These are phyloP conservation scores for Rosa lucieae DNA, from an alignment of 306 rosid genomes.

Conservation along the genomic window DNA sequence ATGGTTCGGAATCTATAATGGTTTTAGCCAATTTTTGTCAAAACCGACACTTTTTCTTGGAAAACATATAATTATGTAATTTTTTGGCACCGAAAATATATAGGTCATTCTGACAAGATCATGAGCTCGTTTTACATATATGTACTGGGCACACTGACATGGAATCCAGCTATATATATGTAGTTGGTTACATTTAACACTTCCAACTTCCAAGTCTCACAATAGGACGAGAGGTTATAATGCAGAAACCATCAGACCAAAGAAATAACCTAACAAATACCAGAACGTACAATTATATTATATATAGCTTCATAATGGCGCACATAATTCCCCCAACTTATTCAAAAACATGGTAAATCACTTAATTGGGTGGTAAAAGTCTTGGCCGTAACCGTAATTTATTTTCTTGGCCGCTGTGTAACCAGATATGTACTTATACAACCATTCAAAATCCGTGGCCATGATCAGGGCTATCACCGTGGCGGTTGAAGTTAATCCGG, in stretches of 20 bases:
- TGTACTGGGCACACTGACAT: neutral
- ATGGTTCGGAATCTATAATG: neutral
- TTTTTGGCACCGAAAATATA: neutral
- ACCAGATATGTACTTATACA: constrained; percentile 43
- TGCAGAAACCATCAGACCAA: neutral
- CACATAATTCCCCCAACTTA: neutral
- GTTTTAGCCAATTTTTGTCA: neutral
- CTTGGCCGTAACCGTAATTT: constrained; percentile 36
- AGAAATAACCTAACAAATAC: neutral
- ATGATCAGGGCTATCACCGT: constrained; percentile 49
- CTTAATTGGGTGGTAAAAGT: neutral
- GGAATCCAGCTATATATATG: neutral
- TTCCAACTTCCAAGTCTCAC: neutral
- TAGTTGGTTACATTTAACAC: neutral
- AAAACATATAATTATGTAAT: too few relatives aligned
- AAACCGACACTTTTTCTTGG: neutral
- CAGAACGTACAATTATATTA: neutral
- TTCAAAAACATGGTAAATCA: neutral
- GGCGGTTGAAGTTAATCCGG: constrained; percentile 31
- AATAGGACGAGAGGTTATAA: neutral
- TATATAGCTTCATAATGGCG: neutral
- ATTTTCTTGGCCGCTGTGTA: constrained; percentile 35
- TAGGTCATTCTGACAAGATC: neutral
- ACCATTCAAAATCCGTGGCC: constrained; percentile 52
- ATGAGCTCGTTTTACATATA: neutral